Conservation (phyloP, 139 green algal genomes). For the Pleodorina starrii region DNA sequence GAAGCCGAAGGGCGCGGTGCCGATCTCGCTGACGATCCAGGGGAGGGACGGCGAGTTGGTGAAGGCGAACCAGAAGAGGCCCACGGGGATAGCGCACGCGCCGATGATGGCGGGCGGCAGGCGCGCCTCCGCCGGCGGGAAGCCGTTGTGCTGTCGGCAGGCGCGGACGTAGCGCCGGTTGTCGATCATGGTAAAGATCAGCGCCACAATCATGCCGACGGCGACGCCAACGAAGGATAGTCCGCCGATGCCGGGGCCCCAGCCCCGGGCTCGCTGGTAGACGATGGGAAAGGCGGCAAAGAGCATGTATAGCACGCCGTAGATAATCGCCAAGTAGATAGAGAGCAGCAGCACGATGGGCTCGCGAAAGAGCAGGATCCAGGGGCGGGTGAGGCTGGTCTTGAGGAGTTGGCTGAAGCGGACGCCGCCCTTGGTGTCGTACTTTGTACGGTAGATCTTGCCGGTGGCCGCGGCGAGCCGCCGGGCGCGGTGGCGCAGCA, state of each 20-base stretch:
- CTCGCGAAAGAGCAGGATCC: slow-evolving; percentile 34
- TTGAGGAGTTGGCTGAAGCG: background rate
- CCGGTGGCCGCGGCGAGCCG: background rate
- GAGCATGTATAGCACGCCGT: slow-evolving; percentile 35
- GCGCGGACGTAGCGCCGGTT: slow-evolving; percentile 37
- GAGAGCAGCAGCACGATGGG: slow-evolving; percentile 35
- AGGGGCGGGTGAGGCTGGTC: slow-evolving; percentile 22
- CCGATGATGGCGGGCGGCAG: slow-evolving; percentile 41
- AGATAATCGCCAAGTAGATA: slow-evolving; percentile 42
- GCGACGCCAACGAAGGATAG: slow-evolving; percentile 28
- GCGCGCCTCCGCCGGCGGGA: slow-evolving; percentile 23
- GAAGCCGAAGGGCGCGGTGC: slow-evolving; percentile 40
- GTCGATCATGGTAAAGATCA: slow-evolving; percentile 37
- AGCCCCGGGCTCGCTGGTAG: background rate
- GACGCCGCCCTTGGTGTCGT: background rate
- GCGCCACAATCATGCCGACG: slow-evolving; percentile 19
- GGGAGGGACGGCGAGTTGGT: slow-evolving; percentile 15
- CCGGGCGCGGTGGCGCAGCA: slow-evolving; percentile 22
- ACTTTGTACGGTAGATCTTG: slow-evolving; percentile 23
- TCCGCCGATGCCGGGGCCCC: slow-evolving; percentile 22
- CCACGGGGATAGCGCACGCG: background rate
- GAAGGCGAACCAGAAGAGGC: slow-evolving; percentile 44
- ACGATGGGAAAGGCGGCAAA: slow-evolving; percentile 45
- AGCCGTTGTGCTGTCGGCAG: background rate
- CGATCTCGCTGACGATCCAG: slow-evolving; percentile 23